Base-by-base conservation (phyloP, 2,329 filamentous ascomycete genomes). In the Macrophomina pseudophaseolina region DNA sequence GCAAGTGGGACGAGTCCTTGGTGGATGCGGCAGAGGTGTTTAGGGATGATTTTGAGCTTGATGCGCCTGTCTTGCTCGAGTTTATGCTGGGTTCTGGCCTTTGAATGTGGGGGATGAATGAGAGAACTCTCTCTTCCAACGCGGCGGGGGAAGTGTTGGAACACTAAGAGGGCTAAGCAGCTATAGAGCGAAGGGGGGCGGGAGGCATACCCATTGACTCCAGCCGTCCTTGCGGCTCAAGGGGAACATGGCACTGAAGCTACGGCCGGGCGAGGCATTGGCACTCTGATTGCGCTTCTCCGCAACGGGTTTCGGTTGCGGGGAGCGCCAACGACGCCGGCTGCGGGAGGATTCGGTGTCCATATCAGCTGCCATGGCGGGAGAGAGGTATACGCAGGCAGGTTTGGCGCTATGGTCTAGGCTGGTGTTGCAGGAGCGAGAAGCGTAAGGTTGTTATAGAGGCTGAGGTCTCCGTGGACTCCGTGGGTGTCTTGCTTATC, bases 211-310 rank as follows among this genome's bases (percentile, higher is more conserved):
- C 93, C 95, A 98, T 84, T 98, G 94, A 71, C 87, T 90, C 69
- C 93, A 92, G 14, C 92, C 94, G 67, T 97, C 93, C 74, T 94
- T 95, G 81, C 97, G 97, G 59, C 93, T 90, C 30, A 98, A 81
- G 1, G 95, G 94, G 71, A 99, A 98, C 78, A 86, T 89, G 40
- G 80, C 72, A 30, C 75, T 72, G 58, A 73, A 72, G 6, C 78
- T 72, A 68, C 75, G 74, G 66, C 72, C 75, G 66, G 75, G 78
- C 32, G 64, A 7, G 52, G 68, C 71, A 73, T 67, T 80, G 75
- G 66, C 78, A 80, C 44, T 76, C 77, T 69, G 82, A 77, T 71
- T 83, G 80, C 38, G 83, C 9, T 32, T 38, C 5, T 59, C 54
- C 23, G 40, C 16, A 30, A 5, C 30, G 56, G 12, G 40, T 14